Evolutionary conservation across 2,329 filamentous ascomycete genomes (phyloP).

Genomic region (Fusarium sp.): DNA sequence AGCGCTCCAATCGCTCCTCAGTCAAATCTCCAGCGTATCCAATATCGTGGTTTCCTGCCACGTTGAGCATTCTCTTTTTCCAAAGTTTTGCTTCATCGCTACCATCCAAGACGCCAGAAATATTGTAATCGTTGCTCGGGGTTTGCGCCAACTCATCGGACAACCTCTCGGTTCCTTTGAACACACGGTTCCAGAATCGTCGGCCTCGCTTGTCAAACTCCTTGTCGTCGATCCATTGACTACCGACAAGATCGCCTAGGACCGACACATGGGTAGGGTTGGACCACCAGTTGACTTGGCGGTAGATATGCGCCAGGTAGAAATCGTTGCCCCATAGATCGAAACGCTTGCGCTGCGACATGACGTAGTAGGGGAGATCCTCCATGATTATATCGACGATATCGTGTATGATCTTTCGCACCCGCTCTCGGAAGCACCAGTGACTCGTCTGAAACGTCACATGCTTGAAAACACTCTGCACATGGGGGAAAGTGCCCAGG

Average conservation of each 20-base stretch:
- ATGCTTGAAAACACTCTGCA: conserved; percentile 57
- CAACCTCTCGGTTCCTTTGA: conserved; percentile 73
- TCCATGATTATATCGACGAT: conserved; percentile 68
- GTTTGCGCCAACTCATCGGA: conserved; percentile 62
- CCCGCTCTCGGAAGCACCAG: conserved; percentile 59
- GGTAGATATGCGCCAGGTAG: conserved; percentile 93
- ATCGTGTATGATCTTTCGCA: conserved; percentile 65
- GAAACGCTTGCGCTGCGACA: conserved; percentile 78
- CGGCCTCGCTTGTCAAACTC: conserved; percentile 80
- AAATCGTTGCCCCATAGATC: conserved; percentile 94
- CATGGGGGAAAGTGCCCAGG: conserved; percentile 63
- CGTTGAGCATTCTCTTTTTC: conserved; percentile 83
- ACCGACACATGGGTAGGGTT: conserved; percentile 87
- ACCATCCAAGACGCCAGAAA: conserved; percentile 59
- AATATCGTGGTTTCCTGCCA: conserved; percentile 95
- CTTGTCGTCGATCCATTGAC: conserved; percentile 89
- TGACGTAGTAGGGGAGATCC: conserved; percentile 74
- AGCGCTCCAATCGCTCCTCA: conserved; percentile 76
- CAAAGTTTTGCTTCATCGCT: conserved; percentile 63
- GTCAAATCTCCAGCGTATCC: conserved; percentile 95
- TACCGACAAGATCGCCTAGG: conserved; percentile 89
- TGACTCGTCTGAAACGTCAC: conserved; percentile 57
- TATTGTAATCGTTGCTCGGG: conserved; percentile 59
- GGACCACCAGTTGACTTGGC: conserved; percentile 84
- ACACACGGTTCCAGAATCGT: conserved; percentile 84